Conservation (phyloP, 2,329 filamentous ascomycete genomes). For the Penicillium hesseltinei region DNA sequence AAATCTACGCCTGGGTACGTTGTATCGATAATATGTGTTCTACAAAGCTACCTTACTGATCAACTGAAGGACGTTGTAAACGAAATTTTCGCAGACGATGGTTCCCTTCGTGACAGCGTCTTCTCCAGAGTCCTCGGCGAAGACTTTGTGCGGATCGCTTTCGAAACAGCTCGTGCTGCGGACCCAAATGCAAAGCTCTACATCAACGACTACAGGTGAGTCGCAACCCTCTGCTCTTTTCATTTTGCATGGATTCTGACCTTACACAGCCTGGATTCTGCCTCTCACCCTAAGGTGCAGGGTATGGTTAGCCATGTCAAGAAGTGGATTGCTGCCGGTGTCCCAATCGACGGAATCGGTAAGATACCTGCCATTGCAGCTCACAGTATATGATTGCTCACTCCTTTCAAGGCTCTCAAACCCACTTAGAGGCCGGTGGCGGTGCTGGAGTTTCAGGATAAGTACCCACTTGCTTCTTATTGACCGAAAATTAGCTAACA, state of each 20-base stretch:
- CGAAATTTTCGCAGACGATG: constrained; percentile 52
- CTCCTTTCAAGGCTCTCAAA: constrained; percentile 49
- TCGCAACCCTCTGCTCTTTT: background rate
- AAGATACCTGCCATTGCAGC: constrained; percentile 6
- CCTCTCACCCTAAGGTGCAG: constrained; percentile 57
- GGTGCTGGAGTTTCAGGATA: background rate
- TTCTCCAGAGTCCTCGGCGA: constrained; percentile 69
- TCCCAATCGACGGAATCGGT: constrained; percentile 65
- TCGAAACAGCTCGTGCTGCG: constrained; percentile 63
- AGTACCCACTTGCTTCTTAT: background rate
- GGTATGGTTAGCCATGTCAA: constrained; percentile 60
- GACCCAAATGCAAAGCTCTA: constrained; percentile 69
- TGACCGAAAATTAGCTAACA: constrained; percentile 13
- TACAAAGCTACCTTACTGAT: background rate
- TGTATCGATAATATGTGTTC: background rate
- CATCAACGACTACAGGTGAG: constrained; percentile 65
- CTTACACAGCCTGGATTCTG: constrained; percentile 61
- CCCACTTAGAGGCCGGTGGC: constrained; percentile 40
- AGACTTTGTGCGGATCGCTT: constrained; percentile 68
- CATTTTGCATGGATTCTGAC: background rate
- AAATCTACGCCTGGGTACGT: constrained; percentile 38
- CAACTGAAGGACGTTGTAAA: constrained; percentile 30
- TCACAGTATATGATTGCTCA: constrained; percentile 19
- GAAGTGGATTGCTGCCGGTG: constrained; percentile 60
- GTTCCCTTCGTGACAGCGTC: constrained; percentile 58